Base-by-base conservation (phyloP, 1,284 basidiomycete genomes). In the Apiotrichum brassicae region DNA sequence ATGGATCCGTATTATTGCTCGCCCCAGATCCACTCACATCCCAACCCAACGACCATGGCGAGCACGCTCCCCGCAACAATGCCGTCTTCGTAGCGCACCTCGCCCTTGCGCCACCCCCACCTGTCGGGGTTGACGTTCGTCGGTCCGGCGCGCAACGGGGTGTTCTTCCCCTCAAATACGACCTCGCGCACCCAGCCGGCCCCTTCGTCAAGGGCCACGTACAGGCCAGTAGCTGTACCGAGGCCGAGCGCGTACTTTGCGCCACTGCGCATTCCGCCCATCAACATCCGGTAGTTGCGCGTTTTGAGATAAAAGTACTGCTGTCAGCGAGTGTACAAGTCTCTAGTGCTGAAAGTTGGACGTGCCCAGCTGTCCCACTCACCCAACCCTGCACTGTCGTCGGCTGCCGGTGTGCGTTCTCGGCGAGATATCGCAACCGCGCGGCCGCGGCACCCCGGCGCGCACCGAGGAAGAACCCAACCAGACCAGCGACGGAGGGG, bases 291-390 rank as follows among this genome's bases (percentile, higher is more conserved):
- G 55, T 74, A 74, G 43, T 74, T 74, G 36, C 72, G 59, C 2
- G 72, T 72, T 56, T 72, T 72, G 40, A 69, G 68, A 59, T 74
- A 74, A 43, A 71, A 74, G 62, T 74, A 74, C 71, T 73, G 48
- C 12, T 16, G 14, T 16, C 11, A 2, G 20, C n/a, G 11, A 13
- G 16, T 30, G 28, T 30, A 7, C 28, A 14, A 30, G n/a, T n/a
- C n/a, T n/a, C n/a, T n/a, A n/a, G n/a, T n/a, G n/a, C n/a, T n/a
- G n/a, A n/a, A n/a, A n/a, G n/a, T n/a, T 30, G 26, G 9, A 9
- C 40, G 12, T 18, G 23, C 18, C 3, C 18, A 12, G 37, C 26
- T n/a, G 19, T 6, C 36, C 11, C 18, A 62, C 68, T 56, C 37
- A 71, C 71, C 70, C 70, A 72, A 49, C 72, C 72, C 51, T 71